These are phyloP conservation scores for Linnemannia elongata DNA, from an alignment of 192 early-diverging fungal species.

Conservation along the genomic window DNA sequence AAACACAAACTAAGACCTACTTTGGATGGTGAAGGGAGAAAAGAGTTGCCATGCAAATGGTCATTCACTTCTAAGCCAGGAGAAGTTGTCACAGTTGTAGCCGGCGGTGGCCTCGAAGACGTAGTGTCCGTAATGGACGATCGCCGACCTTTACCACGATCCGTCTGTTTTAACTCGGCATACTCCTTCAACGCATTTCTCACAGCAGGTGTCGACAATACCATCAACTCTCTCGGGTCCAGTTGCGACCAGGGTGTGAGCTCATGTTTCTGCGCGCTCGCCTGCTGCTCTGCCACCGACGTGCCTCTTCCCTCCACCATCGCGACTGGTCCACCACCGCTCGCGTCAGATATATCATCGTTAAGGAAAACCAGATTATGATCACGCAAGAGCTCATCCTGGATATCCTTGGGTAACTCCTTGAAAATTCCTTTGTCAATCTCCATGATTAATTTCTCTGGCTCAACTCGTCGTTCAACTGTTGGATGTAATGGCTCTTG, in stretches of 20 bases:
- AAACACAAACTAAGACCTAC: not conserved
- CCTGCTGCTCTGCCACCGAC: not conserved
- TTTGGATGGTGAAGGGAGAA: conserved; percentile 28
- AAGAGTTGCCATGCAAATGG: not conserved
- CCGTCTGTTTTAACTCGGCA: conserved; percentile 6
- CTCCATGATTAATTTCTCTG: conserved; percentile 15
- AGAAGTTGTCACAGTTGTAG: not conserved
- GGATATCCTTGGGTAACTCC: conserved; percentile 57
- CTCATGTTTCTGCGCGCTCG: not conserved
- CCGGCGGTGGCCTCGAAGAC: not conserved
- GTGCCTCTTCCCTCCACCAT: not conserved
- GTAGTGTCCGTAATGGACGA: not conserved
- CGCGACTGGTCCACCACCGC: not conserved
- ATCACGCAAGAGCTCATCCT: conserved; percentile 40
- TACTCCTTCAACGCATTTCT: conserved; percentile 24
- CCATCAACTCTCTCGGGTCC: conserved; percentile 56
- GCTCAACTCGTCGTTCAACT: not conserved
- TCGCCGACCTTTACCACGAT: not conserved
- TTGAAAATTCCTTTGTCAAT: conserved; percentile 50
- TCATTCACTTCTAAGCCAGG: not conserved
- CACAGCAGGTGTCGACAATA: conserved; percentile 43
- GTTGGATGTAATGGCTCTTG: not conserved
- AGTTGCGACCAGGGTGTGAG: conserved; percentile 66
- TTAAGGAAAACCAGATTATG: conserved; percentile 34
- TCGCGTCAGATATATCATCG: not conserved